Evolutionary conservation across 768 basidiomycete species (phyloP), one percentile per base, ranked within the genome.

Genomic region (Wakefieldia striispora): DNA sequence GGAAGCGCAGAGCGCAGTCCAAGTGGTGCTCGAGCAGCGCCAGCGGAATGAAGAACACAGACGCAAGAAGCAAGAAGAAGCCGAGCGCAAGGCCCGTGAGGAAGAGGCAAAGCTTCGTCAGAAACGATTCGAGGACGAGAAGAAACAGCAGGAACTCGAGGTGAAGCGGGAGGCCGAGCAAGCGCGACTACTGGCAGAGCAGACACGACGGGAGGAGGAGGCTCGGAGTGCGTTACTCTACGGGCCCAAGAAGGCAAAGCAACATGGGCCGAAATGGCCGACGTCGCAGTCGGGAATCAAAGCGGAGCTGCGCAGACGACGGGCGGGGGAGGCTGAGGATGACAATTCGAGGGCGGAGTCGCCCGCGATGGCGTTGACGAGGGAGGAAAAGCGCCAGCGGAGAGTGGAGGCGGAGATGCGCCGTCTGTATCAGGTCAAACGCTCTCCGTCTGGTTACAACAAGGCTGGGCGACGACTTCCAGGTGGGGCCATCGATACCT

Each of bases 341-440:
- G 78, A 74, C 17, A 75, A 72, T 39, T 70, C 71, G 23, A 70
- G 70, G 54, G 45, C 56, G 4, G 65, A 59, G 23, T 66, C 60
- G n/a, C 60, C 60, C 14, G 55, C 59, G 24, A 52, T 54, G 39
- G 75, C 75, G 10, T 76, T 88, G 40, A 91, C 90, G 8, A 78
- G 90, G 42, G 86, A 91, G 65, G 90, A 92, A 72, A 81, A 88
- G 56, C 81, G 90, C 16, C 75, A 82, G 61, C 75, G 81, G 45
- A 82, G 81, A 62, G 61, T 76, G 47, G 76, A 80, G 49, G 65
- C 71, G 1, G 83, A 87, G 58, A 66, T 81, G 70, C 74, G 71
- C 37, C 74, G 70, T 48, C 64, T 75, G 19, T 78, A 76, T 54
- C 58, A 68, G 4, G 38, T 72, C n/a, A 77, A 72, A 49, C 72